Percentiles rank a stretch among this genome's conserved stretches.
These are phyloP conservation scores for Clavispora fructus DNA, from an alignment of 805 yeast genomes.

Conservation along the genomic window DNA sequence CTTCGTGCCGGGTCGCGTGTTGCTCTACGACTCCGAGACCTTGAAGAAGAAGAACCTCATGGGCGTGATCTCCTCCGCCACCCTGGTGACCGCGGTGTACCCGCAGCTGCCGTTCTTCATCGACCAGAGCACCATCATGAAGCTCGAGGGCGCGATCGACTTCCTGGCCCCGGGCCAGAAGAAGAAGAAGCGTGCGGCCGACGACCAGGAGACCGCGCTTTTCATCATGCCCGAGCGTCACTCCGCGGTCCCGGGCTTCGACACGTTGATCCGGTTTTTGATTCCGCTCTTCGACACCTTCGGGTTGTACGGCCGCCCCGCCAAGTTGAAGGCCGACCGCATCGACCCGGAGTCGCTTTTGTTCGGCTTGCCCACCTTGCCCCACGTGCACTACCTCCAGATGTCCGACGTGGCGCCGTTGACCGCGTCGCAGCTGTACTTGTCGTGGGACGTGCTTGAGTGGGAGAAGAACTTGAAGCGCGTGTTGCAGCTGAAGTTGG, in stretches of 20 bases:
- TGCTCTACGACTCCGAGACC: conserved; percentile 80
- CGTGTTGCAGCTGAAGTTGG: conserved; percentile 31
- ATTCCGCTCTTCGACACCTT: conserved; percentile 38
- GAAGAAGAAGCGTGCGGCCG: conserved; percentile 21
- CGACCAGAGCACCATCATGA: conserved; percentile 83
- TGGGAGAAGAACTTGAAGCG: conserved; percentile 30
- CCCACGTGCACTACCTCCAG: conserved; percentile 39
- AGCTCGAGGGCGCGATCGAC: conserved; percentile 75
- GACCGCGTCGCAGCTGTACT: conserved; percentile 19
- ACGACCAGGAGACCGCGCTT: conserved; percentile 36
- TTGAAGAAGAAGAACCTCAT: conserved; percentile 64
- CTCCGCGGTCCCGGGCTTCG: conserved; percentile 44
- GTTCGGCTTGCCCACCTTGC: conserved; percentile 45
- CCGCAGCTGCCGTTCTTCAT: conserved; percentile 80
- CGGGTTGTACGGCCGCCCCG: conserved; percentile 44
- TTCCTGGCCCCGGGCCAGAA: conserved; percentile 44
- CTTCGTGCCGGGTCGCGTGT: conserved; percentile 57
- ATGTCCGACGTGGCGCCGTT: conserved; percentile 24
- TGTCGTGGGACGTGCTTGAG: conserved; percentile 32
- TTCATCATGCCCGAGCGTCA: conserved; percentile 43
- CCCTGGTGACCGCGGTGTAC: conserved; percentile 81
- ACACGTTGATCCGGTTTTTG: conserved; percentile 41
- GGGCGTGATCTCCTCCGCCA: conserved; percentile 71
- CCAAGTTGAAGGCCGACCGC: conserved; percentile 38
- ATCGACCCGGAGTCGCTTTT: conserved; percentile 36